Base-by-base conservation (phyloP, 305 asterid species). In the Caryopteris hybrid region DNA sequence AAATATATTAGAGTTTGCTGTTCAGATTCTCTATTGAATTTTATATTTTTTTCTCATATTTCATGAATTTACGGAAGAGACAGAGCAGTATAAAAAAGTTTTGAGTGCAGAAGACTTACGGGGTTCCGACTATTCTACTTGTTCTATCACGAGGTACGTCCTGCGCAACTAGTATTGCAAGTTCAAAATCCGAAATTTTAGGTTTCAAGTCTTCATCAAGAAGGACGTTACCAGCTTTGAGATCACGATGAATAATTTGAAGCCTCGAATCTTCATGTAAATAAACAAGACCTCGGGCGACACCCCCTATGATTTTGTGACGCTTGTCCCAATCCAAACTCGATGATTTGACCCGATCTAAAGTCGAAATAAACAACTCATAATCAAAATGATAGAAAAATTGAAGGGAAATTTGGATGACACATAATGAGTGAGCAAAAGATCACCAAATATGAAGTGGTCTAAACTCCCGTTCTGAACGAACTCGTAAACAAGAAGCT, bases 391-490 rank as follows among this genome's bases (percentile, higher is more conserved):
- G 45, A 8, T 3, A 3, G 1, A 0, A 5, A 1, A 8, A 0
- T 39, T 39, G 13, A 9, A 8, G 6, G 14, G 1, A 2, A 11
- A 0, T 39, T 39, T 9, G 3, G 14, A 39, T 39, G 14, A 1
- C 2, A 39, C 4, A 4, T 25, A 8, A 1, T 0, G 1, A 39
- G 39, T 1, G 39, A 4, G 11, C 8, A 45, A 5, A 45, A 8
- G 5, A 6, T 14, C 6, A 45, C 51, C 51, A 45, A 45, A 45
- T 45, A 45, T n/a, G 22, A 79, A 70, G 39, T 47, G 71, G 29
- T 77, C 75, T 0, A 83, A 76, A 46, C 88, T 83, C 54, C 57
- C 71, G 11, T 83, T 83, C 0, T 78, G 71, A 14, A 80, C 74
- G 4, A 53, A 73, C 42, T 83, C 84, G 38, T 80, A 80, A 2